Evolutionary conservation across 805 yeast species (phyloP), one percentile per base, ranked within the genome.

Genomic region (Saccharomycopsis malanga): DNA sequence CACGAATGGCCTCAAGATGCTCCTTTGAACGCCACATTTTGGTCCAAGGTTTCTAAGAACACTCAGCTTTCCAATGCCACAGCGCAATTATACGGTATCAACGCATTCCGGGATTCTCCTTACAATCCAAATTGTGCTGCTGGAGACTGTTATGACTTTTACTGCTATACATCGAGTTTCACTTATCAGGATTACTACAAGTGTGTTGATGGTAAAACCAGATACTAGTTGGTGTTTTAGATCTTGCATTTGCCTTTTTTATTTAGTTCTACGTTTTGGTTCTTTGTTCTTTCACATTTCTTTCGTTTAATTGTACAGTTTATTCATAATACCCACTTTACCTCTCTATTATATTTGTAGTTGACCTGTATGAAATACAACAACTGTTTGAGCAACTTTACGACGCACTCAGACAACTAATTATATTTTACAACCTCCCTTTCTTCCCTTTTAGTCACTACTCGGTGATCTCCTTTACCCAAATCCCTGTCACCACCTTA

Each of bases 21-120:
- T 14, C 83, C 87, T 10, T 69, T 81, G 57, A 81, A 81, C 57
- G 87, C 79, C 17, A 72, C 79, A 15, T 81, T 79, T 68, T 79
- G 87, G 87, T 78, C 79, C 57, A 44, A 53, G 23, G 81, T 79
- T 15, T 74, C 81, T 3, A 60, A 65, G 24, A 61, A 63, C 34
- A 66, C 81, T 53, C 65, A 67, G 39, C 57, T 61, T 40, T 64
- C 73, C 54, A 63, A 67, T 30, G 68, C 61, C 2, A 62, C 68
- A 53, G 70, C 79, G 44, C 83, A 78, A 54, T 35, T 50, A 15
- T 82, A 75, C 61, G 65, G 72, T 35, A 67, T 70, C 49, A 64
- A 62, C 45, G 70, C 77, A 41, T 72, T 70, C 57, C 71, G 89
- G 60, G 63, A 64, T 50, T 73, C 83, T 23, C 83, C 84, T 20